Evolutionary conservation across 306 rosid species (phyloP).

Genomic region (Trifolium pratense): DNA sequence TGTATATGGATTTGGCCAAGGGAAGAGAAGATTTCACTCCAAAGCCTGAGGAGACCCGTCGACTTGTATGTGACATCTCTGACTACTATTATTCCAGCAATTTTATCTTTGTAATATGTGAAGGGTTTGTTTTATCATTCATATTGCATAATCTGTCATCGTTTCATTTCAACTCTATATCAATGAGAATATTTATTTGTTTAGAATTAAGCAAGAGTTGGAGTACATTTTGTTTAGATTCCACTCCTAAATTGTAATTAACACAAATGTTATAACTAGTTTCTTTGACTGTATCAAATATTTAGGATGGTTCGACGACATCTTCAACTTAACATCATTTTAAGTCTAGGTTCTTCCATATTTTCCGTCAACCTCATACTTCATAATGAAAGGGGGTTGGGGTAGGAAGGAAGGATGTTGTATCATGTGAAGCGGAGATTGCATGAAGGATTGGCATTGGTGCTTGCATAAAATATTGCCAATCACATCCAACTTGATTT

Average conservation of each 20-base stretch:
- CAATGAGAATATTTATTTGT: slow-evolving; percentile 29
- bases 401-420: slow-evolving; percentile 22
- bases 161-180: slow-evolving; percentile 14
- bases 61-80: slow-evolving; percentile 64
- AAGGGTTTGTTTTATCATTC: slow-evolving; percentile 16
- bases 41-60: slow-evolving; percentile 88
- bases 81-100: slow-evolving; percentile 30
- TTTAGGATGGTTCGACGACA: slow-evolving; percentile 32
- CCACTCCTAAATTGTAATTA: slow-evolving; percentile 12
- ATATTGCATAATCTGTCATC: slow-evolving; percentile 29
- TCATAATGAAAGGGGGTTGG: background rate
- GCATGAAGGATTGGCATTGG: slow-evolving; percentile 8
- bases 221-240: slow-evolving; percentile 9
- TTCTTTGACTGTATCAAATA: slow-evolving; percentile 33
- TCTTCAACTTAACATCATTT: slow-evolving; percentile 16
- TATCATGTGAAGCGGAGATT: slow-evolving; percentile 6
- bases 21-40: slow-evolving; percentile 91
- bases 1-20: slow-evolving; percentile 88
- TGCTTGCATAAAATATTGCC: background rate
- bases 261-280: slow-evolving; percentile 7
- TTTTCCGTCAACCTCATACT: background rate
- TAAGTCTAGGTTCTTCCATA: slow-evolving; percentile 15
- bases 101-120: slow-evolving; percentile 13
- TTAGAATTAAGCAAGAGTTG: slow-evolving; percentile 14
- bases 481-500: slow-evolving; percentile 8